A percentile compares a stretch with the other conserved stretches of the same genome.
Conservation (phyloP, 192 early-diverging fungal species). For the Mortierella hygrophila region DNA sequence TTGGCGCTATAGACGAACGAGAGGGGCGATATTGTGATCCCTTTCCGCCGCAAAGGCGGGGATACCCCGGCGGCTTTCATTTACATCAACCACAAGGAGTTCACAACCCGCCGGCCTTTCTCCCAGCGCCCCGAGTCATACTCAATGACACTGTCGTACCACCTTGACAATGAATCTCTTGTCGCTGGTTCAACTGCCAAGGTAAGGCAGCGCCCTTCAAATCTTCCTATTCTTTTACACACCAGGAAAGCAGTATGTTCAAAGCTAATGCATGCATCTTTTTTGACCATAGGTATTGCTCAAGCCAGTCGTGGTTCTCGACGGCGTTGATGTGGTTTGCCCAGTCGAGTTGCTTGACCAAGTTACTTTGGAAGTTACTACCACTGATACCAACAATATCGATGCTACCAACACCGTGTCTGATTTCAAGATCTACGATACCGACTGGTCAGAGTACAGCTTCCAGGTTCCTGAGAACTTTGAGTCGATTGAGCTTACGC, state of each 20-base stretch:
- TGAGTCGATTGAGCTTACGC: conserved; percentile 2
- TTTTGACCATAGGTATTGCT: conserved; percentile 21
- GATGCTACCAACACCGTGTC: conserved; percentile 22
- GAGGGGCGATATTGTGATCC: conserved; percentile 57
- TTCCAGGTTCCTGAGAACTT: conserved; percentile 59
- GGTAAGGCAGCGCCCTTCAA: conserved; percentile 19
- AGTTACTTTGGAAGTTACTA: conserved; percentile 31
- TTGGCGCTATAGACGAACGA: conserved; percentile 47
- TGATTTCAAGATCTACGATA: conserved; percentile 31
- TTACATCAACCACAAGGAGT: conserved; percentile 53
- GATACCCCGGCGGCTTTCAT: not conserved
- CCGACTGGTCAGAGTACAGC: conserved; percentile 26
- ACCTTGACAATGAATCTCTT: conserved; percentile 59
- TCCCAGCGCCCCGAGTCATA: conserved; percentile 45
- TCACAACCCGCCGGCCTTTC: conserved; percentile 42
- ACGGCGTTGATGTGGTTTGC: conserved; percentile 8
- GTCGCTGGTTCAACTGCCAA: conserved; percentile 39
- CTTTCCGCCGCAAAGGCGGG: conserved; percentile 28
- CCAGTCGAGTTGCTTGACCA: conserved; percentile 56
- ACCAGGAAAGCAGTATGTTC: too few species aligned
- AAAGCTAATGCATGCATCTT: not conserved
- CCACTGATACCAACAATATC: conserved; percentile 18
- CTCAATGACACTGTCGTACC: conserved; percentile 43
- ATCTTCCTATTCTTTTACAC: not conserved
- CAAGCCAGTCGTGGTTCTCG: conserved; percentile 20